Evolutionary conservation across 441 rosid genomes (phyloP).

Genomic region (Dalechampia spathulata): DNA sequence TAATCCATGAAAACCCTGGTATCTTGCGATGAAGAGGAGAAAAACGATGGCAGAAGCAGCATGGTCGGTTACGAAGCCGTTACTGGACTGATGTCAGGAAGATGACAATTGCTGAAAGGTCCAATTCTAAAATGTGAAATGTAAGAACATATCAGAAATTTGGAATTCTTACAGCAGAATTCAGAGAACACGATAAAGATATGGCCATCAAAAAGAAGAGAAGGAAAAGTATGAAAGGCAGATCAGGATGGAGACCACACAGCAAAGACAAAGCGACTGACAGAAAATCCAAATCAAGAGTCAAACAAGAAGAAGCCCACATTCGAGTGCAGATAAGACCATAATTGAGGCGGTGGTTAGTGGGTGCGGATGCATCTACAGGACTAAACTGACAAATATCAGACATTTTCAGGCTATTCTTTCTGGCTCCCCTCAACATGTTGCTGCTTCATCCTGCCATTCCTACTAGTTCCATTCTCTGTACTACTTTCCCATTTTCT

Average conservation of each 20-base stretch:
- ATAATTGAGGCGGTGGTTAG: constrained; percentile 13
- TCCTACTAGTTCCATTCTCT: too few species aligned
- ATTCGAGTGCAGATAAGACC: constrained; percentile 24
- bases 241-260: constrained; percentile 15
- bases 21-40: too few species aligned
- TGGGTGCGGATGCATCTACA: constrained; percentile 18
- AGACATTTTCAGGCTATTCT: constrained; percentile 15
- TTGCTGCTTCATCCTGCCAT: not conserved
- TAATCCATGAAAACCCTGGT: too few species aligned
- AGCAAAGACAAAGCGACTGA: not conserved
- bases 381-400: constrained; percentile 20
- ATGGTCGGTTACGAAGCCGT: too few species aligned
- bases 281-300: constrained; percentile 21
- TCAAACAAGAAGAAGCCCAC: constrained; percentile 22
- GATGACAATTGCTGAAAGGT: too few species aligned
- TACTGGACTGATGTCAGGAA: too few species aligned
- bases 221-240: not conserved
- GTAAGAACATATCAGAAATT: too few species aligned
- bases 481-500: too few species aligned
- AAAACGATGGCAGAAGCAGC: too few species aligned
- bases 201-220: not conserved
- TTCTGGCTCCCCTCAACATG: constrained; percentile 4
- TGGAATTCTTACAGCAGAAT: too few species aligned
- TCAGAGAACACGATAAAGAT: too few species aligned
- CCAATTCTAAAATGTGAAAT: too few species aligned